These are phyloP conservation scores for Citrus sinensis DNA, from an alignment of 345 rosid species.

Conservation along the genomic window DVS_A1.0 CM039162.1:27310501-27311000, in stretches of 20 bases:
- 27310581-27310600: neutral
- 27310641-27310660: neutral
- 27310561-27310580: neutral
- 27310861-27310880: neutral
- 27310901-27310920: slow-evolving; percentile 26
- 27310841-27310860: neutral
- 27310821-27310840: neutral
- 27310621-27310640: neutral
- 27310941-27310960: slow-evolving; percentile 39
- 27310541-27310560: neutral
- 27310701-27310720: slow-evolving; percentile 1
- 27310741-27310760: slow-evolving; percentile 23
- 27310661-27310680: neutral
- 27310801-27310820: neutral
- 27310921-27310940: slow-evolving; percentile 26
- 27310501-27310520: neutral
- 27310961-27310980: slow-evolving; percentile 22
- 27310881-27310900: slow-evolving; percentile 18
- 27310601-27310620: neutral
- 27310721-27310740: slow-evolving; percentile 26
- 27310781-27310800: slow-evolving; percentile 33
- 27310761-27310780: slow-evolving; percentile 37
- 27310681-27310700: neutral
- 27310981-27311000: neutral
- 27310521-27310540: neutral